A percentile compares a stretch with the other conserved stretches of the same genome.
Conservation (phyloP, 768 basidiomycete genomes). For the Amanita fuliginea region DNA sequence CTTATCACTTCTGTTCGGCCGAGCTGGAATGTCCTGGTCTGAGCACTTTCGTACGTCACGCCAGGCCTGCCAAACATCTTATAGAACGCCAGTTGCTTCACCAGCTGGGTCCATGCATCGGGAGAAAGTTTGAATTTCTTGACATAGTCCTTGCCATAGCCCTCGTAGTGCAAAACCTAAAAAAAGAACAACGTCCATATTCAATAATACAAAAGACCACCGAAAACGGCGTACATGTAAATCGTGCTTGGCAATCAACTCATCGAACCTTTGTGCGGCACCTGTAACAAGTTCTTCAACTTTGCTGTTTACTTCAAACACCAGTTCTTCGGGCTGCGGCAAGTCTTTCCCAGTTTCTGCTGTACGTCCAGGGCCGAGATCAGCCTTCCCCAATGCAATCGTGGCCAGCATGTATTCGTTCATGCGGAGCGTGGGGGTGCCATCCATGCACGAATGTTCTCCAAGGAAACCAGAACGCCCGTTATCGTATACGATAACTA, state of each 20-base stretch:
- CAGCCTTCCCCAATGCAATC: slow-evolving; percentile 60
- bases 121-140: slow-evolving; percentile 79
- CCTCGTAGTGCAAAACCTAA: slow-evolving; percentile 73
- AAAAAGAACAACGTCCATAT: background rate
- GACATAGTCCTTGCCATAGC: slow-evolving; percentile 81
- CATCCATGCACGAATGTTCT: slow-evolving; percentile 86
- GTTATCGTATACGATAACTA: slow-evolving; percentile 91
- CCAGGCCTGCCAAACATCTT: slow-evolving; percentile 70
- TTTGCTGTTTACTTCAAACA: slow-evolving; percentile 53
- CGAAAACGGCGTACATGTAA: slow-evolving; percentile 42
- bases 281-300: slow-evolving; percentile 40
- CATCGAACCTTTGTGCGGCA: slow-evolving; percentile 62
- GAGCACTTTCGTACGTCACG: slow-evolving; percentile 87
- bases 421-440: slow-evolving; percentile 88
- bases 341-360: slow-evolving; percentile 26
- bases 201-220: background rate
- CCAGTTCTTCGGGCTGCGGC: slow-evolving; percentile 52
- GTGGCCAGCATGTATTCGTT: slow-evolving; percentile 88
- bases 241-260: slow-evolving; percentile 69
- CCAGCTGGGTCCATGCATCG: slow-evolving; percentile 91
- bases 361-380: slow-evolving; percentile 48
- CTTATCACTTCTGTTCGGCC: slow-evolving; percentile 96
- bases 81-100: slow-evolving; percentile 93
- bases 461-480: slow-evolving; percentile 91
- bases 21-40: slow-evolving; percentile 84